A percentile compares a stretch with the other conserved stretches of the same genome.
Evolutionary conservation across 257 asterid species (phyloP).

Genomic region (Fraxinus excelsior): DNA sequence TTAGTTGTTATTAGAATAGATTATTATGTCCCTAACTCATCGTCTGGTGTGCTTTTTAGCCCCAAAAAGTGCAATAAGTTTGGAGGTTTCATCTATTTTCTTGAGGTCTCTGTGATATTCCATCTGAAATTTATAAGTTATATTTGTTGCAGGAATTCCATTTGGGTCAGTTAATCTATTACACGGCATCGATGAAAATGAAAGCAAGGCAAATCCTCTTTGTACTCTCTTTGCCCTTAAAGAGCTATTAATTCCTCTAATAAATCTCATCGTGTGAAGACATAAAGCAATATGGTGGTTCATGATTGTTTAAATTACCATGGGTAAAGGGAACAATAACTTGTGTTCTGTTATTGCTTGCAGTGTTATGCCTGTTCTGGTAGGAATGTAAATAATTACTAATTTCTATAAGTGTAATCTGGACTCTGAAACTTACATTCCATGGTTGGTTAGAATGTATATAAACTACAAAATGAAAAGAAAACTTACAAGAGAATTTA

Average conservation of each 20-base stretch:
- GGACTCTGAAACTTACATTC: background rate
- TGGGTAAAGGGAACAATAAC: background rate
- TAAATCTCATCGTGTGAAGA: conserved; percentile 12
- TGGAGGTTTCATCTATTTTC: background rate
- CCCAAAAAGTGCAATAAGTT: background rate
- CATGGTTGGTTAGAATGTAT: background rate
- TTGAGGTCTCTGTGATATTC: background rate
- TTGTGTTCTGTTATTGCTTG: background rate
- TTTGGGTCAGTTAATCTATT: conserved; percentile 94
- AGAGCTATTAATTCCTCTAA: conserved; percentile 27
- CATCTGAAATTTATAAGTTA: conserved; percentile 22
- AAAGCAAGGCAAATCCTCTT: conserved; percentile 96
- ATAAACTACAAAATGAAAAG: background rate
- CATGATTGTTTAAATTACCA: conserved; percentile 5
- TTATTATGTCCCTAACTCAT: conserved; percentile 4
- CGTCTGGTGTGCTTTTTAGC: background rate
- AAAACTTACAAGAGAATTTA: background rate
- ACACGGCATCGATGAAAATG: conserved; percentile 94
- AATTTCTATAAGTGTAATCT: background rate
- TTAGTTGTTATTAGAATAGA: conserved; percentile 6
- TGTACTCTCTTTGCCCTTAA: conserved; percentile 62
- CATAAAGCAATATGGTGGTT: conserved; percentile 3
- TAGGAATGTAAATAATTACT: background rate
- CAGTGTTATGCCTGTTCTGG: background rate
- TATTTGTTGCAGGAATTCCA: conserved; percentile 83